Percentiles rank a stretch among this genome's conserved stretches.
These are phyloP conservation scores for Fusarium avenaceum DNA, from an alignment of 2,329 filamentous ascomycete species.

Conservation along the genomic window DNA sequence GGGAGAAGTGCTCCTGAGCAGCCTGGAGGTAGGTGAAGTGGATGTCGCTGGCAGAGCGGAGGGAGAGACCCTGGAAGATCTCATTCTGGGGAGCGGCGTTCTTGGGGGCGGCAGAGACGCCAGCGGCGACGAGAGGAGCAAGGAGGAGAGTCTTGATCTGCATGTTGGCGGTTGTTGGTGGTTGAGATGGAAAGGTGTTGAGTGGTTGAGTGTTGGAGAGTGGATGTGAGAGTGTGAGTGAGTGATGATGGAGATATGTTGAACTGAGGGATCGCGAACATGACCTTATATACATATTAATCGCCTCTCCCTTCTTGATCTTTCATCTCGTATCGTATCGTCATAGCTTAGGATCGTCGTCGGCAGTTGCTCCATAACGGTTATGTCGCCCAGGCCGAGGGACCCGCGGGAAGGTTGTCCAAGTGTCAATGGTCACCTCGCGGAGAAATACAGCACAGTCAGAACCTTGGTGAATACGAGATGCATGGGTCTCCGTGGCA, in stretches of 20 bases:
- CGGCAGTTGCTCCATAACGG: constrained; percentile 11
- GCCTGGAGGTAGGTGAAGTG: constrained; percentile 64
- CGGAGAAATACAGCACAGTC: neutral
- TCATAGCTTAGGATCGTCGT: constrained; percentile 13
- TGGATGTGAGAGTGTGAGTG: constrained; percentile 9
- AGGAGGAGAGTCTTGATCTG: constrained; percentile 49
- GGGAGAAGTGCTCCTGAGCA: constrained; percentile 57
- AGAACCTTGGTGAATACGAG: constrained; percentile 10
- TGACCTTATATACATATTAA: constrained; percentile 35
- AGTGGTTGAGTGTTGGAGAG: neutral
- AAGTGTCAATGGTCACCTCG: neutral
- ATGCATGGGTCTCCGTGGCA: neutral
- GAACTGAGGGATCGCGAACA: neutral
- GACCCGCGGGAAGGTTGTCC: constrained; percentile 2
- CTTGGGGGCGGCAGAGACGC: constrained; percentile 49
- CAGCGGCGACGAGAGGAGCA: constrained; percentile 46
- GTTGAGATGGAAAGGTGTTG: neutral
- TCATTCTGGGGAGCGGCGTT: constrained; percentile 42
- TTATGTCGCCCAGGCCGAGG: neutral
- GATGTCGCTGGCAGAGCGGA: constrained; percentile 63
- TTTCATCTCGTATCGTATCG: constrained; percentile 6
- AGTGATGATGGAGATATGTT: constrained; percentile 13
- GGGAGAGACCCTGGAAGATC: constrained; percentile 63
- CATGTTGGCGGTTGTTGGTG: constrained; percentile 42
- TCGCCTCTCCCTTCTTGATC: neutral